Conservation (phyloP, 768 basidiomycete species). For the Mycena capillaripes region DNA sequence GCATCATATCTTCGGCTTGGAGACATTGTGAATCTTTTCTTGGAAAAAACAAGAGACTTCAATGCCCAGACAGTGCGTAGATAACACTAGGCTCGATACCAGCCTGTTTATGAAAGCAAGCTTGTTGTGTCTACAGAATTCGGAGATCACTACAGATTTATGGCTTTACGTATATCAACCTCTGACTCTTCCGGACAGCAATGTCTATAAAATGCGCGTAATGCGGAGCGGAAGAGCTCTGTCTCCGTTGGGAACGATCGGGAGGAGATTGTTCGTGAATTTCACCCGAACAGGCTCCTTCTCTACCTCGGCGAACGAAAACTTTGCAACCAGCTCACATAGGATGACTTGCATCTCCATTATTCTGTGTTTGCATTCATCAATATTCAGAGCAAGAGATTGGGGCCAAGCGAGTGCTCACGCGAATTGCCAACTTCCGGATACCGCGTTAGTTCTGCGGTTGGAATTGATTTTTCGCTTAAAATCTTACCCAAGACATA, state of each 20-base stretch:
- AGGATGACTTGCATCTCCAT: constrained; percentile 14
- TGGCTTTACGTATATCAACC: no score
- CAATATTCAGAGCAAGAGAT: no score
- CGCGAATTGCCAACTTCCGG: constrained; percentile 18
- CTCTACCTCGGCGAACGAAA: not conserved
- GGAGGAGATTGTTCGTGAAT: not conserved
- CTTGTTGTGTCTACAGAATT: no score
- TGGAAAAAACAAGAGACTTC: no score
- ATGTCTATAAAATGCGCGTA: not conserved
- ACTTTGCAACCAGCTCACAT: constrained; percentile 5
- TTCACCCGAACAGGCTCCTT: not conserved
- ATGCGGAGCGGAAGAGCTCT: not conserved
- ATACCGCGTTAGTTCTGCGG: not conserved
- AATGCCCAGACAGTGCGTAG: no score
- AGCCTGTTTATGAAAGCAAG: no score
- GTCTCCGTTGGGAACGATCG: not conserved
- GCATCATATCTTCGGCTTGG: no score
- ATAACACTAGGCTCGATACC: no score
- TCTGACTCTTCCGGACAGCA: no score
- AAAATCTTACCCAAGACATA: constrained; percentile 14
- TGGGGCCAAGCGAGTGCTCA: not conserved
- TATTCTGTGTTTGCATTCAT: not conserved
- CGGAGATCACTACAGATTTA: no score
- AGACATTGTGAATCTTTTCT: no score
- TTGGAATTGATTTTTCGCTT: not conserved